Base-by-base conservation (phyloP, 2,329 filamentous ascomycete species). In the Penicillium expansum region DNA sequence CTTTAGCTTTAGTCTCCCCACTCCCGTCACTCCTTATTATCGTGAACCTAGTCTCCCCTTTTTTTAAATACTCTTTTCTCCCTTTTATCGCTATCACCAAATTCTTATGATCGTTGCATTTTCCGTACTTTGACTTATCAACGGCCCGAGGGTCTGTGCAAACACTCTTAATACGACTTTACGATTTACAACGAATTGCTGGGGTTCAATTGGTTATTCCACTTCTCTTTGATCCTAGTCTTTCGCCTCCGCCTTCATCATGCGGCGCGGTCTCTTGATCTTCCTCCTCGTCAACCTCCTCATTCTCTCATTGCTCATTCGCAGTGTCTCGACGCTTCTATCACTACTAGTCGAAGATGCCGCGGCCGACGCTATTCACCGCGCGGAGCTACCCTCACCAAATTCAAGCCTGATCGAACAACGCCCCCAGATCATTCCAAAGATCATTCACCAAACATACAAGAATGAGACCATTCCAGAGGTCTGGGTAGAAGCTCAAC, bases 391-490 rank as follows among this genome's bases (percentile, higher is more conserved):
- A 42, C 86, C 86, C 14, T 82, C 84, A 9, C 84, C 85, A 16
- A 85, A 86, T 67, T 85, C 84, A 4, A 83, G 81, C 59, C 67
- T 83, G 62, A 82, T 83, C 62, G 81, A 82, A 59, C 77, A 79
- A 47, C 77, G 78, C 45, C 80, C 82, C 10, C 84, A 86, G 63
- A 71, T 89, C 62, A 89, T 91, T 48, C 88, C 88, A 47, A 89
- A 88, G 74, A 90, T 91, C 68, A 89, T 91, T 55, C 88, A 91
- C 76, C 88, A 91, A 71, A 90, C 88, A 10, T 90, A 90, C 74
- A 84, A 84, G 67, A 90, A 89, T 69, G 83, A 86, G 55, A 84
- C 80, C 42, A 85, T 91, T 38, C 88, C 88, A 0, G 77, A 76
- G 44, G 82, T 86, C 52, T 91, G 89, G 89, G 74, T 79, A 56